Evolutionary conservation across 192 early-diverging fungal genomes (phyloP), one percentile per base, ranked within the genome.

Genomic region (Coemansia interrupta): DNA sequence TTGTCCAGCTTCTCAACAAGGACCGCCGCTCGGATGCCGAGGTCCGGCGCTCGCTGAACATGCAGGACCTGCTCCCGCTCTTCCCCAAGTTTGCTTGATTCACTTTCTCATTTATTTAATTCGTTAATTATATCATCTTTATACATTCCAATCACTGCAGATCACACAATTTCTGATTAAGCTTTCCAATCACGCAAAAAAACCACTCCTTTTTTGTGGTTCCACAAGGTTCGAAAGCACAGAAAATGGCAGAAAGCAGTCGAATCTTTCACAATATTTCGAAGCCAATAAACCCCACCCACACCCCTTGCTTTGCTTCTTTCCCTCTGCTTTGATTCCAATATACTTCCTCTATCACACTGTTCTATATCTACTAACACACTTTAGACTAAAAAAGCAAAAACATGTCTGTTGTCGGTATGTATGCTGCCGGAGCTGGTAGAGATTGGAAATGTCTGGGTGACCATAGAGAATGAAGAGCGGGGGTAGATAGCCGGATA

Each of bases 351-450:
- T 30, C 45, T 30, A 18, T 51, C 20, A 32, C 32, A 20, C 22
- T 32, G 23, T 53, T 43, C 23, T 54, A 26, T 9, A 54, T 14
- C 29, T 42, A 45, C 44, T 54, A 20, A 56, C 26, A 48, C n/a
- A 26, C 26, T 15, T 24, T 24, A 50, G 49, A 56, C 20, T 19
- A 24, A 60, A 48, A 52, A n/a, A 55, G 30, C 18, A 47, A 56
- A 51, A 51, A 19, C 54, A 65, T 65, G 63, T 65, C 63, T 65
- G 63, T 65, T 58, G 63, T 65, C 41, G 63, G 63, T 65, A 65
- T 12, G 63, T 65, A 29, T 7, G 2, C 5, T 2, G 3, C 2
- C 15, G 9, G 12, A 6, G 5, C 43, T 1, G n/a, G 8, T 41
- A 2, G 6, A 45, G 43, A 12, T 47, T 20, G 45, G 7, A 15